phyloP scores from a whole-genome alignment of 1,284 basidiomycete genomes.

The Meira miltonrushii region DNA sequence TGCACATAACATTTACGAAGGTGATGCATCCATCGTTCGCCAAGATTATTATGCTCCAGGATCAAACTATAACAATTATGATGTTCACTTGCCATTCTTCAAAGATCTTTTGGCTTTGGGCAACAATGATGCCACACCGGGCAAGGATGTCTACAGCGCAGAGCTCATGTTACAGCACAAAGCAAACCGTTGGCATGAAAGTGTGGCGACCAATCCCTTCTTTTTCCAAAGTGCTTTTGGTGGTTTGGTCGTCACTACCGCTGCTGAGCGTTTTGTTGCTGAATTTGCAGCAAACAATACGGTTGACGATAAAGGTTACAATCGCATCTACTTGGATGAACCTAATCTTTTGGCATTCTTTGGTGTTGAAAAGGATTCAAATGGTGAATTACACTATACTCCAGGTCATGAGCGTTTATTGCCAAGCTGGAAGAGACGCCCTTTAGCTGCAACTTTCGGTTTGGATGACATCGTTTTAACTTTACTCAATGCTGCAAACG shows the following conservation, averaged over 20 bases:
- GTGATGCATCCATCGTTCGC: constrained; percentile 33
- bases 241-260: constrained; percentile 33
- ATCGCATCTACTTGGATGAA: constrained; percentile 40
- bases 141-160: constrained; percentile 30
- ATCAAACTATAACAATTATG: constrained; percentile 28
- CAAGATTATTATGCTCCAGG: constrained; percentile 35
- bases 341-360: constrained; percentile 38
- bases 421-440: constrained; percentile 27
- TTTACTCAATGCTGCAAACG: constrained; percentile 23
- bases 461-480: constrained; percentile 33
- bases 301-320: constrained; percentile 29
- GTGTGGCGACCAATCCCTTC: constrained; percentile 24
- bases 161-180: constrained; percentile 33
- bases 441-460: constrained; percentile 27
- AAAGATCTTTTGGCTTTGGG: constrained; percentile 32
- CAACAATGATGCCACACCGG: constrained; percentile 23
- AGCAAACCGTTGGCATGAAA: constrained; percentile 25
- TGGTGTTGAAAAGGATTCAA: constrained; percentile 16
- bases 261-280: constrained; percentile 33
- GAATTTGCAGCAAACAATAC: constrained; percentile 40
- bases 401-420: constrained; percentile 35
- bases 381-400: constrained; percentile 28
- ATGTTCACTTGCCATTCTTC: constrained; percentile 30
- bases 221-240: constrained; percentile 38
- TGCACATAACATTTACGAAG: constrained; percentile 36